Conservation (phyloP, 2,329 filamentous ascomycete genomes). For the Lanzia echinophila region DNA sequence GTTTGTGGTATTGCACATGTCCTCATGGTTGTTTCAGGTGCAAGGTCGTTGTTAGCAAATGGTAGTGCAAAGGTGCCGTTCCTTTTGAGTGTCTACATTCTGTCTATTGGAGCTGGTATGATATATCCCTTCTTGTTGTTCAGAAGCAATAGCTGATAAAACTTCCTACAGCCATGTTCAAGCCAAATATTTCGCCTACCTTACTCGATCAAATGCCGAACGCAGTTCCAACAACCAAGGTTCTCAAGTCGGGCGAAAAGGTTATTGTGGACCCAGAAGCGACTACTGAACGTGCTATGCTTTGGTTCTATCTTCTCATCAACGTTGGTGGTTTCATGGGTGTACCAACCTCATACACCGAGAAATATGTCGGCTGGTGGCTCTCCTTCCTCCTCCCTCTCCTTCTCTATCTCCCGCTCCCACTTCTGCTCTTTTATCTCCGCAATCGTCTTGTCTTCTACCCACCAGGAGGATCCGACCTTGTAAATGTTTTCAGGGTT, state of each 20-base stretch:
- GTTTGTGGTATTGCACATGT: conserved; percentile 55
- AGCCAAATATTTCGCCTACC: conserved; percentile 59
- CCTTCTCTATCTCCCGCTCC: conserved; percentile 55
- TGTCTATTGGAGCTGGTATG: conserved; percentile 26
- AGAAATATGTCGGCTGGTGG: conserved; percentile 45
- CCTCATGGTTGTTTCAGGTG: conserved; percentile 56
- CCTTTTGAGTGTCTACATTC: conserved; percentile 24
- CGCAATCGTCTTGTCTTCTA: conserved; percentile 38
- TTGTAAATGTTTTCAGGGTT: conserved; percentile 39
- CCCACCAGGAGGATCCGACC: conserved; percentile 41
- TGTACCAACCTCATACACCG: conserved; percentile 36
- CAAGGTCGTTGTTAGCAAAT: conserved; percentile 48
- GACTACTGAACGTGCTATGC: conserved; percentile 43
- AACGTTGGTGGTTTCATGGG: conserved; percentile 55
- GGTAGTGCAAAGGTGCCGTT: conserved; percentile 55
- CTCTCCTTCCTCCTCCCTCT: conserved; percentile 44
- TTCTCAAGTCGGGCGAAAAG: conserved; percentile 47
- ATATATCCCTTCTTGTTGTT: conserved; percentile 46
- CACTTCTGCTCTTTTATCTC: conserved; percentile 40
- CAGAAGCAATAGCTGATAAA: conserved; percentile 49
- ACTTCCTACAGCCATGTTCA: conserved; percentile 53
- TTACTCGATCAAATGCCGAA: conserved; percentile 51
- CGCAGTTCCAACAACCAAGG: conserved; percentile 37
- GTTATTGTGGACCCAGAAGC: conserved; percentile 54
- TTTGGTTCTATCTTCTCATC: conserved; percentile 60